Evolutionary conservation across 495 filamentous ascomycete genomes (phyloP), one percentile per base, ranked within the genome.

Genomic region (Apodospora peruviana): DNA sequence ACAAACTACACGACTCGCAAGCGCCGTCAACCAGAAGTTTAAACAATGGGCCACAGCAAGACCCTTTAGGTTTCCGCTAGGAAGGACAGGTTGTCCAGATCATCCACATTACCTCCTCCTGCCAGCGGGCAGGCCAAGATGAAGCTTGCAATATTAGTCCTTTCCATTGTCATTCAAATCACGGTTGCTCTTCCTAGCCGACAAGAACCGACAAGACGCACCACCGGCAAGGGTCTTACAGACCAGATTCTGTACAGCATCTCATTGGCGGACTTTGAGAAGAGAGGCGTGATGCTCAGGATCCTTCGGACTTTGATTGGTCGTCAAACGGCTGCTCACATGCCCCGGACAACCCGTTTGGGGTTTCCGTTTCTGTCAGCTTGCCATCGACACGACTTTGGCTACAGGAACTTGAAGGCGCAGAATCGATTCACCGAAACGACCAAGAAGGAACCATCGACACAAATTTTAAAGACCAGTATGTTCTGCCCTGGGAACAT

Each of bases 381-480:
- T 17, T 78, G 75, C 64, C 29, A 71, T 37, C 65, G 74, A 17
- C 74, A 78, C 50, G 74, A 78, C 39, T 78, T 77, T 43, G 74
- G 72, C 0, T 77, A 74, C 48, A 51, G 60, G 4, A 77, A 76
- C 52, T 74, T 63, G 51, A 66, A 70, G 48, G 39, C 21, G 5
- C 71, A 74, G 45, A 48, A 22, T 4, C 60, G 74, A 5, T 74
- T 77, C 57, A 72, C 65, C 0, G 54, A 58, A 0, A 43, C 17
- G 5, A 51, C 45, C n/a, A 65, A 62, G 27, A 14, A 32, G n/a
- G 48, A 36, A 56, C 29, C 16, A 67, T 77, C 43, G 74, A 77
- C 35, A 42, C 60, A 23, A 71, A 74, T 25, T 76, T 77, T 40
- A 68, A 68, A 50, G 47, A 32, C 0, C 74, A 77, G 59, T 64